phyloP scores from a whole-genome alignment of 139 green algal species.

The Ettlia oleoabundans region DNA sequence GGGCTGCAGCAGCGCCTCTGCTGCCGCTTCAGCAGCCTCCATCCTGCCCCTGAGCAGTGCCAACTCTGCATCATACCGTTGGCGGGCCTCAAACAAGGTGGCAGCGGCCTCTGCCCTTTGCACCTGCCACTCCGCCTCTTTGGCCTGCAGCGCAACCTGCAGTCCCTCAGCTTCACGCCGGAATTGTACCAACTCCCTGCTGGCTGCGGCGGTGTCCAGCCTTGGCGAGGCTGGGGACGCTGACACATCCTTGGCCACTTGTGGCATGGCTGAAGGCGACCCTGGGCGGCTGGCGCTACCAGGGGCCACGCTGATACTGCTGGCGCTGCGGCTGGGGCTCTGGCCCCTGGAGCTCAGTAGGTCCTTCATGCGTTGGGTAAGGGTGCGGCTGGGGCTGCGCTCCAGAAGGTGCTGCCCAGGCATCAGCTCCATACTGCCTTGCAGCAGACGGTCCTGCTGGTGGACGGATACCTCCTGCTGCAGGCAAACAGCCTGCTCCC shows the following conservation, averaged over 20 bases:
- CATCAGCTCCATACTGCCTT: no score
- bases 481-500: constrained; percentile 29
- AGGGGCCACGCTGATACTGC: neutral
- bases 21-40: neutral
- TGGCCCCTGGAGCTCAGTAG: neutral
- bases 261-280: no score
- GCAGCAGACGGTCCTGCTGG: neutral
- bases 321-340: neutral
- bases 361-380: neutral
- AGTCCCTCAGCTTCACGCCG: neutral
- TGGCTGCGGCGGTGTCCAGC: no score
- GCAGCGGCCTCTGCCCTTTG: neutral
- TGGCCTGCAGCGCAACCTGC: neutral
- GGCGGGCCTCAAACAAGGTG: neutral
- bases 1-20: neutral
- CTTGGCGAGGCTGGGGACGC: no score
- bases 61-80: neutral
- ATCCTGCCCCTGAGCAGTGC: neutral
- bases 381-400: constrained; percentile 1
- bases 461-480: constrained; percentile 20
- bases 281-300: no score
- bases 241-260: no score
- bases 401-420: neutral
- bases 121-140: neutral
- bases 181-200: neutral